These are phyloP conservation scores for Rhipidocladum racemiflorum DNA, from an alignment of 176 grass and related monocot genomes.

Conservation along the genomic window DNA sequence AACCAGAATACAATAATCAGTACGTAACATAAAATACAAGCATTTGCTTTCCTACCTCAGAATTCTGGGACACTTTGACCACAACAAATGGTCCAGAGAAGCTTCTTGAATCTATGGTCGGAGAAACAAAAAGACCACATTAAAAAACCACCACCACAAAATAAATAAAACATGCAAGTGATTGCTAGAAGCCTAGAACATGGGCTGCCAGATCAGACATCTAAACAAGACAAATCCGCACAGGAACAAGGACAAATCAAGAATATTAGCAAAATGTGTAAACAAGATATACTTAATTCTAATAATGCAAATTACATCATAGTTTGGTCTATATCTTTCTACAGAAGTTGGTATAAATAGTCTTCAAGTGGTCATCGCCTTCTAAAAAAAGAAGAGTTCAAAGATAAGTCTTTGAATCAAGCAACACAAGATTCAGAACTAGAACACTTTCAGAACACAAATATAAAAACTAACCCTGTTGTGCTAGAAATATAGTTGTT, in stretches of 20 bases:
- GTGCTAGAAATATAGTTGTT: slow-evolving; percentile 17
- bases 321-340: background rate
- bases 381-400: slow-evolving; percentile 12
- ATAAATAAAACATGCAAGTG: background rate
- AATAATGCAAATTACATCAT: background rate
- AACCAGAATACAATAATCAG: slow-evolving; percentile 15
- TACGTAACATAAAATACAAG: slow-evolving; percentile 21
- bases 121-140: background rate
- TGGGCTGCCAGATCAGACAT: slow-evolving; percentile 2
- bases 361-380: background rate
- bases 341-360: background rate
- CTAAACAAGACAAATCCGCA: background rate
- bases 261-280: background rate
- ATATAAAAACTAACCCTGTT: background rate
- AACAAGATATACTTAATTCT: background rate
- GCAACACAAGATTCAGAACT: slow-evolving; percentile 4
- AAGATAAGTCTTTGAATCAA: slow-evolving; percentile 1
- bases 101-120: slow-evolving; percentile 57
- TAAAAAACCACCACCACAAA: background rate
- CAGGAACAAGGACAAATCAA: background rate
- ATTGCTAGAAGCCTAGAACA: background rate
- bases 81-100: slow-evolving; percentile 86
- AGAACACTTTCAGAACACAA: background rate
- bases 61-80: slow-evolving; percentile 64
- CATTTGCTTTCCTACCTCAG: slow-evolving; percentile 51